These are phyloP conservation scores for Candida caryicola DNA, from an alignment of 805 yeast genomes.

Conservation along the genomic window DNA sequence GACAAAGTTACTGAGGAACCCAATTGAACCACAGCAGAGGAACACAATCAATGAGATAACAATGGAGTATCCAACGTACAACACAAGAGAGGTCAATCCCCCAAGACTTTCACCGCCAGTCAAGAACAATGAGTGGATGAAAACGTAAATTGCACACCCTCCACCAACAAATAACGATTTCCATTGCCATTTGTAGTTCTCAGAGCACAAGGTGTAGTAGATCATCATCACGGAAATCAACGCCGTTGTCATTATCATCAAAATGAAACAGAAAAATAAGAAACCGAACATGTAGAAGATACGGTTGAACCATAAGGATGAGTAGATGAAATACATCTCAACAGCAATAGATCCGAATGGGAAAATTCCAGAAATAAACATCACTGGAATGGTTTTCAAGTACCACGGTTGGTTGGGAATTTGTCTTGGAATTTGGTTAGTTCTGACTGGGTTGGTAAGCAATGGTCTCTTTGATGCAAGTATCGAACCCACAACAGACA, in stretches of 20 bases:
- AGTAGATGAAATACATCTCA: constrained; percentile 88
- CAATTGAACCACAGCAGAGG: constrained; percentile 83
- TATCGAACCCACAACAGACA: constrained; percentile 80
- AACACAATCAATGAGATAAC: constrained; percentile 70
- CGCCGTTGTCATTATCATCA: constrained; percentile 78
- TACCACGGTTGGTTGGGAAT: constrained; percentile 90
- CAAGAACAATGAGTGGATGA: constrained; percentile 76
- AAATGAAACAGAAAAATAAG: constrained; percentile 79
- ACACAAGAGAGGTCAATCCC: constrained; percentile 70
- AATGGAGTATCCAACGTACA: constrained; percentile 80
- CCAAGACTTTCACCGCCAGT: constrained; percentile 62
- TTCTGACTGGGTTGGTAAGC: constrained; percentile 73
- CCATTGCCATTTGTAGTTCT: constrained; percentile 98
- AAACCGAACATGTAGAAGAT: constrained; percentile 98
- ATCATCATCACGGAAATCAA: constrained; percentile 76
- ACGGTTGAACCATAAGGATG: constrained; percentile 90
- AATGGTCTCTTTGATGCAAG: constrained; percentile 64
- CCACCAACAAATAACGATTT: constrained; percentile 83
- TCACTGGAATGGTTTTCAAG: constrained; percentile 61
- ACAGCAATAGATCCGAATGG: constrained; percentile 95
- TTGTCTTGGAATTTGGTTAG: constrained; percentile 95
- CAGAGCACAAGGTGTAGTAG: constrained; percentile 82
- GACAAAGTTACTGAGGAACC: constrained; percentile 69
- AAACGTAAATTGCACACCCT: constrained; percentile 82
- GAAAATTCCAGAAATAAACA: constrained; percentile 81